These are phyloP conservation scores for Penicillium brasilianum DNA, from an alignment of 2,329 filamentous ascomycete genomes.

Conservation along the genomic window DNA sequence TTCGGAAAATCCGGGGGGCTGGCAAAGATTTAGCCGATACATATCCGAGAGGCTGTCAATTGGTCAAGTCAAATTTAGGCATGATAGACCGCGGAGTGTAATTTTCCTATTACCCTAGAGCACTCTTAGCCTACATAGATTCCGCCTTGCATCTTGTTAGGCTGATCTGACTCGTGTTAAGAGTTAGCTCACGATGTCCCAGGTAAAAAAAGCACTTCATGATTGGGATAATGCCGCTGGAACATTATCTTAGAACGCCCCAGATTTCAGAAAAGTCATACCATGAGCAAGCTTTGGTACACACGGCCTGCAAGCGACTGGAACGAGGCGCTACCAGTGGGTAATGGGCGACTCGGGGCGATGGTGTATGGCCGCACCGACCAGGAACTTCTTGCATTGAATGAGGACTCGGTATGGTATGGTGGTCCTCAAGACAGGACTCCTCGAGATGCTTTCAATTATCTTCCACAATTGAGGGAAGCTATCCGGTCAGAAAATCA, in stretches of 20 bases:
- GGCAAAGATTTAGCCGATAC: constrained; percentile 14
- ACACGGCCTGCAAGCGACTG: constrained; percentile 36
- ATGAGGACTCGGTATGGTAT: constrained; percentile 57
- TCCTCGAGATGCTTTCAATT: constrained; percentile 44
- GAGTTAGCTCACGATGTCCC: neutral
- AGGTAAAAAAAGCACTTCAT: too few species aligned
- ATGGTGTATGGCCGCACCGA: constrained; percentile 54
- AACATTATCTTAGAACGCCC: too few species aligned
- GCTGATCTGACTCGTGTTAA: neutral
- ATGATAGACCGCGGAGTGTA: neutral
- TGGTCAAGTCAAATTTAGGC: neutral
- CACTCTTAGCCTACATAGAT: neutral
- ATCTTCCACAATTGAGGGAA: constrained; percentile 47
- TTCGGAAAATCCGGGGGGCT: neutral
- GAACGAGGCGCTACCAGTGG: constrained; percentile 53
- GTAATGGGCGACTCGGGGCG: constrained; percentile 54
- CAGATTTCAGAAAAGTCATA: neutral
- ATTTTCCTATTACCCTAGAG: neutral
- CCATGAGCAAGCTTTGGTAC: constrained; percentile 40
- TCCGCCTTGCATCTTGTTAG: neutral
- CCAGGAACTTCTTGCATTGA: constrained; percentile 53
- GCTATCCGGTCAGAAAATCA: constrained; percentile 50
- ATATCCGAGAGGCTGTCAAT: neutral
- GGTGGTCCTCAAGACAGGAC: constrained; percentile 52
- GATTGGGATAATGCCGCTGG: neutral